Evolutionary conservation across 768 basidiomycete genomes (phyloP).

Genomic region (Mycena vulgaris): DNA sequence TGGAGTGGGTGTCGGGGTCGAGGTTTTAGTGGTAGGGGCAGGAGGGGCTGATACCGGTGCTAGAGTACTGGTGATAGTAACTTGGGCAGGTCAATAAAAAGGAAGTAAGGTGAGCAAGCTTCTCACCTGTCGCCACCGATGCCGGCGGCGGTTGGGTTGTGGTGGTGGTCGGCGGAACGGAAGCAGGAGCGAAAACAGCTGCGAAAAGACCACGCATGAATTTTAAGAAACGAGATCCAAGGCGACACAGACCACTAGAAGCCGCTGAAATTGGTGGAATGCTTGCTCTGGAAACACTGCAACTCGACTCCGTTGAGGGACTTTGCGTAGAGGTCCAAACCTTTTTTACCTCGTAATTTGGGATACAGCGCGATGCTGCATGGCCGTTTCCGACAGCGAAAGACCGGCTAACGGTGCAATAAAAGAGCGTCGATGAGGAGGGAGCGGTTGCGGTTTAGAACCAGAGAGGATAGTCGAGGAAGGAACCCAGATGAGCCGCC

Average conservation of each 20-base stretch:
- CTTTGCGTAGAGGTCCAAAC: not conserved
- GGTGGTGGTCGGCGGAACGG: constrained; percentile 17
- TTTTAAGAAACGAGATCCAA: not conserved
- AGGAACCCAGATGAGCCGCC: constrained; percentile 32
- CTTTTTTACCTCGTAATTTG: constrained; percentile 22
- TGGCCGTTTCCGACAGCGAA: constrained; percentile 18
- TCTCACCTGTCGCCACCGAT: constrained; percentile 26
- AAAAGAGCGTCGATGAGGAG: constrained; percentile 32
- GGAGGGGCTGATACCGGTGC: not conserved
- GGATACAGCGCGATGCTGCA: constrained; percentile 27
- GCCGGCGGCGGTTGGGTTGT: constrained; percentile 16
- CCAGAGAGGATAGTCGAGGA: constrained; percentile 35
- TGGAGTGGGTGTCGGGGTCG: constrained; percentile 1
- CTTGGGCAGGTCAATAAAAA: constrained; percentile 21
- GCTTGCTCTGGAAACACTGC: constrained; percentile 17
- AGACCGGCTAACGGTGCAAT: constrained; percentile 21
- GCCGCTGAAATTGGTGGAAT: constrained; percentile 21
- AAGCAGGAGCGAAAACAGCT: constrained; percentile 28
- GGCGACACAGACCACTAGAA: constrained; percentile 19
- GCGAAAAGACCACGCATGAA: constrained; percentile 10
- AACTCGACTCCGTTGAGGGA: constrained; percentile 8
- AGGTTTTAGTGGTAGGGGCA: constrained; percentile 5
- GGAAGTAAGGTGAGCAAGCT: constrained; percentile 16
- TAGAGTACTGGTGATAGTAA: constrained; percentile 31
- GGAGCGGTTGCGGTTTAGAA: constrained; percentile 32